Evolutionary conservation across 2,329 filamentous ascomycete genomes (phyloP), one percentile per base, ranked within the genome.

Genomic region (Ophiostoma ips): DNA sequence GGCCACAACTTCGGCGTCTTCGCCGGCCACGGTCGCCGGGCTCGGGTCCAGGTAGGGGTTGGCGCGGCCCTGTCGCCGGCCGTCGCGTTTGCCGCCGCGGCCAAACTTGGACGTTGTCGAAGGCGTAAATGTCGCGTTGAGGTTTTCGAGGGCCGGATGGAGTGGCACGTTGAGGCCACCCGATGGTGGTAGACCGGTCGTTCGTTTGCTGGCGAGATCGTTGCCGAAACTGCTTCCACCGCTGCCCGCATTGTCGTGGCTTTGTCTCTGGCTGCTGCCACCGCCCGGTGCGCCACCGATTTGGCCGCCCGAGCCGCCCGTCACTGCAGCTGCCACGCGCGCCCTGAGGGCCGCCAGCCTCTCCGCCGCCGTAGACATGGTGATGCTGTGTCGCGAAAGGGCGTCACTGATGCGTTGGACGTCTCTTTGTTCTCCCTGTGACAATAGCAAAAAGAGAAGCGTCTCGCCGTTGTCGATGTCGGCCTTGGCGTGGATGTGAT

Each of bases 41-140:
- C 69, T 82, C 8, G 83, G 73, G 59, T 94, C 87, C 56, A 84
- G 89, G 63, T 95, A 95, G 0, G 89, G 88, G 57, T 95, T 94
- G 59, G 37, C 52, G 47, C 24, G 35, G 12, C 31, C 13, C 16
- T 34, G 19, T n/a, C 44, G 34, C 38, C 38, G 45, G 35, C 24
- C 37, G 37, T 49, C 50, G 28, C 50, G 52, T 36, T 53, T 51
- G 30, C 50, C 52, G 28, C 48, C 44, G 35, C 52, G 49, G 11
- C 47, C 33, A 2, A 21, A 31, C 31, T 55, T 52, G 15, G 55
- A 51, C 6, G 69, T 68, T 46, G n/a, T n/a, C n/a, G n/a, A n/a
- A n/a, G 79, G 64, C 43, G 66, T 63, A 2, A 68, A 64, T 45
- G 69, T 73, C 43, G 70, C 68, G 45, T 68, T 69, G 11, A 79